A percentile compares a stretch with the other conserved stretches of the same genome.
Conservation (phyloP, 257 asterid species). For the Datura wrightii region DNA sequence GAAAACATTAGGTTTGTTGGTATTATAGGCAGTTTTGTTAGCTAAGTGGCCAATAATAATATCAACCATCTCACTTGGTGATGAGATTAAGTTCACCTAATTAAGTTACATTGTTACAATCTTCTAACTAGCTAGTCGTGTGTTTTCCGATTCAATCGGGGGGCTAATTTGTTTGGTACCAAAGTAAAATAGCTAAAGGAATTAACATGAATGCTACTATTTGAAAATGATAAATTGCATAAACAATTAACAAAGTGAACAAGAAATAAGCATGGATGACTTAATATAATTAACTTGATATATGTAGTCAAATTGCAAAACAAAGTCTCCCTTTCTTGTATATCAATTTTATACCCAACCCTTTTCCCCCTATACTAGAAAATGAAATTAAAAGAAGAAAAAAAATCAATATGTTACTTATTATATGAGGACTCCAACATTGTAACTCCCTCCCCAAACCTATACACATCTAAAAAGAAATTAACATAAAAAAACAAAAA, state of each 20-base stretch:
- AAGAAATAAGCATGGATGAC: not conserved
- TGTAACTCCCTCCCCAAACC: slow-evolving; percentile 33
- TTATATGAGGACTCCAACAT: slow-evolving; percentile 13
- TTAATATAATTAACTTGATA: not conserved
- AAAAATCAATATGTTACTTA: not conserved
- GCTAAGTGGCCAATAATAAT: too few relatives aligned
- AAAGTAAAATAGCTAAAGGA: not conserved
- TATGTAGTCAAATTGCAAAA: slow-evolving; percentile 20
- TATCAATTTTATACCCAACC: slow-evolving; percentile 48
- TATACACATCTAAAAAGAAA: slow-evolving; percentile 37
- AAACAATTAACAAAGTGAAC: not conserved
- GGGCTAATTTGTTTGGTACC: not conserved
- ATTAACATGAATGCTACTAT: slow-evolving; percentile 28
- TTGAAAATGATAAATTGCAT: too few relatives aligned
- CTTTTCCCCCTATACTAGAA: slow-evolving; percentile 28
- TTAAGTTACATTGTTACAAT: too few relatives aligned
- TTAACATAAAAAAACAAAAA: not conserved
- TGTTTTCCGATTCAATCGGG: too few relatives aligned
- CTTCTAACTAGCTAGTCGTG: too few relatives aligned
- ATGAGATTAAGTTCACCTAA: too few relatives aligned
- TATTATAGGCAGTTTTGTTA: too few relatives aligned
- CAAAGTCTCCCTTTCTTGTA: slow-evolving; percentile 50
- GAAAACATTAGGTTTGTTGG: too few relatives aligned
- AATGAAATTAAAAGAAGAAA: not conserved
- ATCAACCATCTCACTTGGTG: too few relatives aligned